These are phyloP conservation scores for Alternaria brassicicola DNA, from an alignment of 2,329 filamentous ascomycete genomes.

Conservation along the genomic window DNA sequence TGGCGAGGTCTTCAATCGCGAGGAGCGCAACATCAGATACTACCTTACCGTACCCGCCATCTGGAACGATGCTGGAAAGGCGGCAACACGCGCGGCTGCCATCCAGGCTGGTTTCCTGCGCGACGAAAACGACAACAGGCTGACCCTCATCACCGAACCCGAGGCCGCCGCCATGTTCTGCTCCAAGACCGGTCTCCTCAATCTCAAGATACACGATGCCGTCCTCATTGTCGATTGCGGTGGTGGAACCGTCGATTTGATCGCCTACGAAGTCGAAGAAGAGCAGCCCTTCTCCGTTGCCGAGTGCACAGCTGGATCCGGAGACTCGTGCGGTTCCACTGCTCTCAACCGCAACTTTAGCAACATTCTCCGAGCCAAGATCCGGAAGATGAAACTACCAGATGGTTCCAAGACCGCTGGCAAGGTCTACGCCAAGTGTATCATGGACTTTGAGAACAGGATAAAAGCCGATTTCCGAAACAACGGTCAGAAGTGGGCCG, in stretches of 20 bases:
- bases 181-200: conserved; percentile 92
- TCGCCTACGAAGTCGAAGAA: conserved; percentile 97
- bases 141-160: conserved; percentile 94
- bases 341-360: conserved; percentile 97
- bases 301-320: conserved; percentile 95
- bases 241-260: conserved; percentile 97
- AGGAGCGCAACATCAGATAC: conserved; percentile 97
- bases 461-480: conserved; percentile 99
- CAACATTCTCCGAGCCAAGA: conserved; percentile 96
- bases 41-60: conserved; percentile 99
- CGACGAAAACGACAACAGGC: conserved; percentile 95
- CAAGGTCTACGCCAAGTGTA: conserved; percentile 97
- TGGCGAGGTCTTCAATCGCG: conserved; percentile 95
- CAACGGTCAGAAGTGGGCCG: conserved; percentile 98
- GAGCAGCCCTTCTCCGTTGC: conserved; percentile 96
- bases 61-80: conserved; percentile 99
- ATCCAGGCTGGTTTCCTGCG: conserved; percentile 96
- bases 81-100: conserved; percentile 90
- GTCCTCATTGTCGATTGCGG: conserved; percentile 97
- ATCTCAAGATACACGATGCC: conserved; percentile 98
- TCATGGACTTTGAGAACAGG: conserved; percentile 99
- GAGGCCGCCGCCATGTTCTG: conserved; percentile 98
- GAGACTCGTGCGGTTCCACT: conserved; percentile 97
- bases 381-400: conserved; percentile 98
- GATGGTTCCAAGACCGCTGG: conserved; percentile 97